A percentile compares a stretch with the other conserved stretches of the same genome.
Evolutionary conservation across 129 eudicot genomes (phyloP).

Genomic region (Flaveria linearis): DNA sequence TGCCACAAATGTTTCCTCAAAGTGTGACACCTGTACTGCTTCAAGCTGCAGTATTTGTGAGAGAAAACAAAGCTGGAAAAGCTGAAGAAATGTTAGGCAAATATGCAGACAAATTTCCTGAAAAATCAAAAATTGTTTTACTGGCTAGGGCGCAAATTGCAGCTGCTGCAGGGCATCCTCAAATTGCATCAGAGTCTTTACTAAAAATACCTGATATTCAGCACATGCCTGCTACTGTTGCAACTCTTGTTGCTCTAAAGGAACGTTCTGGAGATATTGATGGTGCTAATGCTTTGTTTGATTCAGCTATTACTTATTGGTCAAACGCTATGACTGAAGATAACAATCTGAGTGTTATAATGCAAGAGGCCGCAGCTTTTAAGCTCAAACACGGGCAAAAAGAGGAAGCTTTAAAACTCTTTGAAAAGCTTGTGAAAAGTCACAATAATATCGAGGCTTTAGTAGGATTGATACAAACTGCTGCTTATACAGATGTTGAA

Average conservation of each 20-base stretch:
- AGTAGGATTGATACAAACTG: slow-evolving; percentile 76
- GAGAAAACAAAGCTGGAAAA: slow-evolving; percentile 83
- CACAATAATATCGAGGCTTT: slow-evolving; percentile 65
- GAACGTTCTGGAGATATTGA: slow-evolving; percentile 86
- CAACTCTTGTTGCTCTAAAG: slow-evolving; percentile 78
- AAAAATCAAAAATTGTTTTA: slow-evolving; percentile 53
- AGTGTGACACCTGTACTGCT: slow-evolving; percentile 75
- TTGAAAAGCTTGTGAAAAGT: slow-evolving; percentile 79
- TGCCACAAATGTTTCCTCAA: slow-evolving; percentile 66
- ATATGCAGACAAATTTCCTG: slow-evolving; percentile 61
- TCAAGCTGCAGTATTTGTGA: slow-evolving; percentile 85
- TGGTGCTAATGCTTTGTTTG: slow-evolving; percentile 66
- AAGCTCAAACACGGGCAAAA: slow-evolving; percentile 82
- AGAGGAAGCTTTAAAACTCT: slow-evolving; percentile 72
- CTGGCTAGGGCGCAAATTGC: slow-evolving; percentile 91
- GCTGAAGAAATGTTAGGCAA: slow-evolving; percentile 80
- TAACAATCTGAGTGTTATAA: slow-evolving; percentile 57
- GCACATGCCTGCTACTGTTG: slow-evolving; percentile 95
- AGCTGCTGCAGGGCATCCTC: slow-evolving; percentile 86
- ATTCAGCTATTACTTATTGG: slow-evolving; percentile 73
- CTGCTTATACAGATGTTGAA: slow-evolving; percentile 71
- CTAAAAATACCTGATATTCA: slow-evolving; percentile 75
- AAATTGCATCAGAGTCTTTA: slow-evolving; percentile 78
- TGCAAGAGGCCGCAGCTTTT: slow-evolving; percentile 87
- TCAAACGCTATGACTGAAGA: slow-evolving; percentile 92